phyloP scores from a whole-genome alignment of 1,139 yeast species.

The Keqinozyma sinolaborantium region DNA sequence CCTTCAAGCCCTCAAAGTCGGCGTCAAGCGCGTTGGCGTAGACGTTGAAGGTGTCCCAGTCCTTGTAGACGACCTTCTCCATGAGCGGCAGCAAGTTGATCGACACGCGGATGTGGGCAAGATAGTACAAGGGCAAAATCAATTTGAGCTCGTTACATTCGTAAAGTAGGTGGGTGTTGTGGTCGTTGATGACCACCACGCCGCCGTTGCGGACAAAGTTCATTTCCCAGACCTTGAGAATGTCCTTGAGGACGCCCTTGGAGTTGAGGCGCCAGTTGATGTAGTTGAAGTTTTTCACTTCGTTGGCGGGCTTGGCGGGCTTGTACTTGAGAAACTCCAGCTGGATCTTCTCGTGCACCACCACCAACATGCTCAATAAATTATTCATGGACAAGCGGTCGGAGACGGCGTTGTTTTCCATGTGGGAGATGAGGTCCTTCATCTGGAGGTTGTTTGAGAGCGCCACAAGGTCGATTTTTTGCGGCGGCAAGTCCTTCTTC shows the following conservation, averaged over 20 bases:
- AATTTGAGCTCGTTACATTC: constrained; percentile 56
- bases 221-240: constrained; percentile 65
- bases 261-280: constrained; percentile 62
- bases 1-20: constrained; percentile 57
- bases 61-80: constrained; percentile 54
- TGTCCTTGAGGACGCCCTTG: constrained; percentile 41
- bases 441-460: constrained; percentile 57
- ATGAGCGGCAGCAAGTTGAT: constrained; percentile 56
- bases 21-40: constrained; percentile 37
- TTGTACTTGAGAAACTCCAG: constrained; percentile 26
- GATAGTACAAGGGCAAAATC: constrained; percentile 59
- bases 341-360: constrained; percentile 69
- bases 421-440: constrained; percentile 44
- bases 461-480: constrained; percentile 33
- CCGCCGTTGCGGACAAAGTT: constrained; percentile 61
- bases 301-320: constrained; percentile 7
- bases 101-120: constrained; percentile 62
- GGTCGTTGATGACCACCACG: constrained; percentile 48
- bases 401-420: constrained; percentile 41
- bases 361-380: constrained; percentile 61
- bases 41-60: constrained; percentile 63
- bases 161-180: constrained; percentile 47
- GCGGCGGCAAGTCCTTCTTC: constrained; percentile 9
- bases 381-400: constrained; percentile 52
- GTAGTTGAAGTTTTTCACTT: constrained; percentile 19